Evolutionary conservation across 2,329 filamentous ascomycete species (phyloP).

Genomic region (Hawksworthiomyces lignivorus): DNA sequence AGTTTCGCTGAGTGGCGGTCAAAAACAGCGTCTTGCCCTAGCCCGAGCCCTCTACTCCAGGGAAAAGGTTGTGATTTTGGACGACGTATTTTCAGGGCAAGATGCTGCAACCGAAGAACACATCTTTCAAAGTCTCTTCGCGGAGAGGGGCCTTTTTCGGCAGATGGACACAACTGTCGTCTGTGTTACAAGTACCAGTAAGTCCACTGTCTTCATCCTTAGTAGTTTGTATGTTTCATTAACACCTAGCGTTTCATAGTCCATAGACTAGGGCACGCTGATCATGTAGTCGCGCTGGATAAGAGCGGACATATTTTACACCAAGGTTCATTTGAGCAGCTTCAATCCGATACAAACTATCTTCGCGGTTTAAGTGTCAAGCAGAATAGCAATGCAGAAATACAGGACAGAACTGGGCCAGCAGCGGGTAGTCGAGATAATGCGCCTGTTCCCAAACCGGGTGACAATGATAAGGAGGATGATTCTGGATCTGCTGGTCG

Average conservation of each 20-base stretch:
- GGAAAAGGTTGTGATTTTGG: slow-evolving; percentile 9
- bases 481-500: background rate
- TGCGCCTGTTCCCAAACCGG: background rate
- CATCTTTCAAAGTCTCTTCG: background rate
- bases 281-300: slow-evolving; percentile 31
- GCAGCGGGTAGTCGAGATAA: background rate
- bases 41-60: slow-evolving; percentile 14
- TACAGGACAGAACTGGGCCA: background rate
- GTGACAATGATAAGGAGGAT: too few species aligned
- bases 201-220: too few species aligned
- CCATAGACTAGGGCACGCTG: slow-evolving; percentile 25
- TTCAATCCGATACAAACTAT: slow-evolving; percentile 26
- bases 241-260: too few species aligned
- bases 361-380: slow-evolving; percentile 22
- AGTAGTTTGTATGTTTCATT: too few species aligned
- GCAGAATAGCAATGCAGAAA: background rate
- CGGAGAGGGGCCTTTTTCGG: slow-evolving; percentile 16
- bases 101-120: slow-evolving; percentile 8
- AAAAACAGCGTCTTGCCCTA: slow-evolving; percentile 17
- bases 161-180: slow-evolving; percentile 19
- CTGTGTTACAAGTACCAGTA: slow-evolving; percentile 13
- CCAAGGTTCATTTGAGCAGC: slow-evolving; percentile 28
- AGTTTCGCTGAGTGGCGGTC: slow-evolving; percentile 16
- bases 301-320: slow-evolving; percentile 26
- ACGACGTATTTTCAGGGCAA: slow-evolving; percentile 13